Base-by-base conservation (phyloP, 495 filamentous ascomycete genomes). In the Pseudevernia furfuracea region DNA sequence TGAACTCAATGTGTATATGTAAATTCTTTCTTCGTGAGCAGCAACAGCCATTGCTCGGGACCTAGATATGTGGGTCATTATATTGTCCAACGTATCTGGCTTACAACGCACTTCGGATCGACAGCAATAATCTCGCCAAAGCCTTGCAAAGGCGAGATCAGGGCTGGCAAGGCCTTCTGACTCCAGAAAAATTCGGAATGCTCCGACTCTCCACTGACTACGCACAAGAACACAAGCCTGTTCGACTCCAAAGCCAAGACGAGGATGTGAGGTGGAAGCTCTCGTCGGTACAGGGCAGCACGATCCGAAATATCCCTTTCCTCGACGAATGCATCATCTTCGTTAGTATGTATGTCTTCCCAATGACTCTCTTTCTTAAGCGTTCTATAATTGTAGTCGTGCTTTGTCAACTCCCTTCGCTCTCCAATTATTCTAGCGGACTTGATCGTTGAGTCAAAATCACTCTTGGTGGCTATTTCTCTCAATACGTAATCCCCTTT, bases 121-220 rank as follows among this genome's bases (percentile, higher is more conserved):
- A 96, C 85, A 44, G 91, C 88, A 59, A 96, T 75, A 72, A 92
- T 87, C 63, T 85, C 86, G 8, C 92, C 92, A 61, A 88, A 84
- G 61, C 81, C 78, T 49, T 84, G 80, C 28, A 82, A 81, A 37
- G 80, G 71, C 60, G 78, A 79, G 59, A 79, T 74, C 70, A 83
- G 81, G 32, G 75, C 73, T 48, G 84, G 85, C 17, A 87, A 76
- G 17, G 83, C 83, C 44, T 80, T 77, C 44, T 79, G 79, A 58
- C 80, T 80, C 41, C 86, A 78, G 8, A 84, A 73, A 67, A 96
- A 91, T 57, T 82, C 77, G 32, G 79, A 66, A 10, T 81, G 76
- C 58, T 75, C 70, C 23, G 74, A 70, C 1, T 67, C 62, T 4
- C 71, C 76, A 44, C 77, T 73, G 41, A 74, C 73, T 60, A 86